Evolutionary conservation across 345 rosid species (phyloP), one percentile per base, ranked within the genome.

Genomic region (Arabidopsis suecica): DNA sequence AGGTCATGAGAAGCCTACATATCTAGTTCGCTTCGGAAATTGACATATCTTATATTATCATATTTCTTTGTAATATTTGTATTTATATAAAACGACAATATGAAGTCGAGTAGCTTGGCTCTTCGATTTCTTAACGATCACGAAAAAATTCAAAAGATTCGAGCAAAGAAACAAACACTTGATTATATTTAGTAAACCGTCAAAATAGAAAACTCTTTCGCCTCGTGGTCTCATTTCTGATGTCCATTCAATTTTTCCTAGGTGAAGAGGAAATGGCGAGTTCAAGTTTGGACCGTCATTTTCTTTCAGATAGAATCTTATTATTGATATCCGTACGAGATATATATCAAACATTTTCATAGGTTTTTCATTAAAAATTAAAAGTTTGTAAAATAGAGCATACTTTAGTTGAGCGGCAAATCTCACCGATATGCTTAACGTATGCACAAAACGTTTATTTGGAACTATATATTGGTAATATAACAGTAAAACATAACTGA

Each of bases 1-100:
- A 78, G 77, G 77, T 72, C 42, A 65, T 78, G 76, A 71, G 72
- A 32, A 78, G 71, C 69, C 81, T 69, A 62, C 62, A 47, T 22
- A 62, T n/a, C 81, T 78, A 66, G 34, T 72, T 66, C 60, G 78
- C 81, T 65, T 78, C 73, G 78, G 69, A 78, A 78, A 78, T 72
- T 66, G 77, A 8, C 77, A 65, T 59, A 20, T 45, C 37, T 48
- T 34, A 38, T 68, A 50, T 57, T 44, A 47, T 14, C 5, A 20
- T 56, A 47, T 42, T 38, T 7, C 7, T 12, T 9, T 49, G 7
- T 20, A 10, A 7, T 38, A 4, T 36, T 12, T 44, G 5, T 47
- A 44, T 60, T 44, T 44, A 28, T 64, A 76, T 63, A 58, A 71
- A 62, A 59, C 81, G 81, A 72, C 78, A 72, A 72, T 72, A 59